Evolutionary conservation across 2,329 filamentous ascomycete species (phyloP), one percentile per base, ranked within the genome.

Genomic region (Aspergillus novoparasiticus): DNA sequence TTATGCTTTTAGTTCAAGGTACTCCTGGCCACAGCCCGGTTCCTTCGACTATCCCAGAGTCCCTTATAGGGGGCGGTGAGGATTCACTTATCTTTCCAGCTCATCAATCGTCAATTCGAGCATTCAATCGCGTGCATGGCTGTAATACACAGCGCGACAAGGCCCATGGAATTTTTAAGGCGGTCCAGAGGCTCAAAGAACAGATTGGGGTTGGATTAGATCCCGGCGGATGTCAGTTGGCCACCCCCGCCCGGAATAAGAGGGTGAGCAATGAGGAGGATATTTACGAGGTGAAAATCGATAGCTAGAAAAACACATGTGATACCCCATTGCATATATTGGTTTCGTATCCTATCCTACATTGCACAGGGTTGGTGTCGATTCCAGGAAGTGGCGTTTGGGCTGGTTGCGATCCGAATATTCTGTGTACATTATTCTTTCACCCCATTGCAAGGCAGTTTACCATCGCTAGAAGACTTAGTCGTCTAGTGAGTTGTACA

Each of bases 151-250:
- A 79, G n/a, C 78, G 81, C 60, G 73, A 83, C 23, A 82, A 83
- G 58, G 83, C 83, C 4, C 69, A 74, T 46, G 78, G 82, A 54
- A 76, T 82, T 3, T 68, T 82, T 19, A 74, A 77, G 58, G 80
- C 81, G 10, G 75, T 87, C 39, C 76, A 81, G 39, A 77, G 79
- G 50, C 81, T 81, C 64, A 87, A 87, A 71, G 77, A 76, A 56
- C 76, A 78, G 26, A 76, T 86, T 65, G 86, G 86, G 3, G 79
- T 83, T 4, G 84, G 82, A 0, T 77, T 88, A 68, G 85, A 86
- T 60, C 78, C 80, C 51, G 82, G 81, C 46, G 86, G 86, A 5
- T 81, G 81, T 46, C 82, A 79, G 26, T 73, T 88, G 6, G 85
- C 82, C 4, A 88, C 82, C 36, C 79, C 82, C 23, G 80, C 82